Percentiles rank a stretch among this genome's conserved stretches.
These are phyloP conservation scores for Spatholobus suberectus DNA, from an alignment of 306 rosid species.

Conservation along the genomic window DNA sequence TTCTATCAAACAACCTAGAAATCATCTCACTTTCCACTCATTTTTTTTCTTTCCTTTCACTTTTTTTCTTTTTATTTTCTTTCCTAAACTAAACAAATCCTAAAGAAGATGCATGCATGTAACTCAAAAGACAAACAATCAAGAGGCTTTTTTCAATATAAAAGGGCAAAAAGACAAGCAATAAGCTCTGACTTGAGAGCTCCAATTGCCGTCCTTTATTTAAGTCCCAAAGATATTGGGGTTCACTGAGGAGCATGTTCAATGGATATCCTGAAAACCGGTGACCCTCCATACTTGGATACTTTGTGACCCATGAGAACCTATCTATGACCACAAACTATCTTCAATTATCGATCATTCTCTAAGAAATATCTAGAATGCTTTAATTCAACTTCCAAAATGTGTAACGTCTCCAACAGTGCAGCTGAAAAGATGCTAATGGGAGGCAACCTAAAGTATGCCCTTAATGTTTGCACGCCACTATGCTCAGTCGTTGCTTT, in stretches of 20 bases:
- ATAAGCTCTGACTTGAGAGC: constrained; percentile 41
- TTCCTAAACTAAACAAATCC: neutral
- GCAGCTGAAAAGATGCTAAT: constrained; percentile 56
- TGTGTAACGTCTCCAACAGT: constrained; percentile 36
- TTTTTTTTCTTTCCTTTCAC: no score
- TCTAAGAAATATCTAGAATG: constrained; percentile 34
- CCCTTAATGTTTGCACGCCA: constrained; percentile 45
- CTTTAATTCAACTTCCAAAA: constrained; percentile 7
- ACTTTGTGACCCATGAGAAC: constrained; percentile 21
- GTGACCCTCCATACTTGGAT: constrained; percentile 17
- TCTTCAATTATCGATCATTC: constrained; percentile 22
- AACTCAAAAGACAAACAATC: constrained; percentile 32
- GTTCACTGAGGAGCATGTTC: constrained; percentile 53
- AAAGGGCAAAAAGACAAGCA: constrained; percentile 30
- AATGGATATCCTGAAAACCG: constrained; percentile 55
- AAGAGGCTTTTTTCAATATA: constrained; percentile 1
- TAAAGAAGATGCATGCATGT: constrained; percentile 49
- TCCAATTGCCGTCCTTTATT: constrained; percentile 23
- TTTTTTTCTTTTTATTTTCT: no score
- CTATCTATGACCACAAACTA: constrained; percentile 25
- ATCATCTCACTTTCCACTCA: no score
- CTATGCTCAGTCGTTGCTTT: constrained; percentile 32
- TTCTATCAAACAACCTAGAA: no score
- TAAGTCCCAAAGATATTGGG: constrained; percentile 27
- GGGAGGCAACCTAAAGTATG: constrained; percentile 57